These are phyloP conservation scores for Curvularia eragrostidis DNA, from an alignment of 2,329 filamentous ascomycete genomes.

Conservation along the genomic window DNA sequence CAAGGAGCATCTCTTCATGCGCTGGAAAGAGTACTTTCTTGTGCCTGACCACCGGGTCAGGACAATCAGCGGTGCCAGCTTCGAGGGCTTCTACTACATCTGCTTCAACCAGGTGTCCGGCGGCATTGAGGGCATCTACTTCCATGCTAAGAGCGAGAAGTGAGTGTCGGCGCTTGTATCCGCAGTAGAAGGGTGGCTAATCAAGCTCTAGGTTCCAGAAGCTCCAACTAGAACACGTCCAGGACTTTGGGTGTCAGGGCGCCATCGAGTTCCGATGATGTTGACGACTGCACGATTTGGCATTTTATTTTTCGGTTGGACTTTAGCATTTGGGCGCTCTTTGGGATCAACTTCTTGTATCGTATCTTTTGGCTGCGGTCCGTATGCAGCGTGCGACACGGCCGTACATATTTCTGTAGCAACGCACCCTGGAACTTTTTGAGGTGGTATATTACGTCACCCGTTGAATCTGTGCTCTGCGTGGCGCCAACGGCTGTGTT, in stretches of 20 bases:
- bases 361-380: conserved; percentile 31
- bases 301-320: conserved; percentile 22
- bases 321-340: conserved; percentile 41
- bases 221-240: conserved; percentile 86
- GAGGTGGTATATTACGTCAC: conserved; percentile 30
- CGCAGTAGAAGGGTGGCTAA: conserved; percentile 23
- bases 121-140: conserved; percentile 91
- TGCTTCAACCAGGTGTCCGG: conserved; percentile 94
- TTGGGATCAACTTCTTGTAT: conserved; percentile 38
- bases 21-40: conserved; percentile 98
- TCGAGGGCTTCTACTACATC: conserved; percentile 99
- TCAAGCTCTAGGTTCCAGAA: conserved; percentile 76
- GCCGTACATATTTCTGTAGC: conserved; percentile 26
- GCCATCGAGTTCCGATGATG: conserved; percentile 86
- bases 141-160: conserved; percentile 98
- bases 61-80: conserved; percentile 92
- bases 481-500: conserved; percentile 9
- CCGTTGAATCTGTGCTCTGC: conserved; percentile 16
- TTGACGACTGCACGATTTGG: conserved; percentile 40
- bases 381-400: conserved; percentile 40
- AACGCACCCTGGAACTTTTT: conserved; percentile 16
- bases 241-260: conserved; percentile 81
- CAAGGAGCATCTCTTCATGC: conserved; percentile 93
- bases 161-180: conserved; percentile 58
- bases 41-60: conserved; percentile 93